A percentile compares a stretch with the other conserved stretches of the same genome.
Evolutionary conservation across 2,329 filamentous ascomycete genomes (phyloP).

Genomic region (Nemania bipapillata): DNA sequence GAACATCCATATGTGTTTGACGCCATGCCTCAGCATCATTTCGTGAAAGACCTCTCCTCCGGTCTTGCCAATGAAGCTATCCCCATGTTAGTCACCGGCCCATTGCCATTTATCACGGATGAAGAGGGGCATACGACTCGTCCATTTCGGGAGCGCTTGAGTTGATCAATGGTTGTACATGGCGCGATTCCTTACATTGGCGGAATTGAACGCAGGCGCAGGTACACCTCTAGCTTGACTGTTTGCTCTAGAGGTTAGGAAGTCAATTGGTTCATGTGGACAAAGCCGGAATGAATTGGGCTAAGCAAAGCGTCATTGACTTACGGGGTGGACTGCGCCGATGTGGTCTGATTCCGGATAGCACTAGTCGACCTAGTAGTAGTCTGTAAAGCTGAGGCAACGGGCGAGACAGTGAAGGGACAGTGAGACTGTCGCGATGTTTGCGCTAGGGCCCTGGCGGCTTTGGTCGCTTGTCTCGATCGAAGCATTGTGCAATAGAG

Average conservation of each 20-base stretch:
- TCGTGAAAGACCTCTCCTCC: slow-evolving; percentile 98
- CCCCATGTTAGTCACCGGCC: slow-evolving; percentile 26
- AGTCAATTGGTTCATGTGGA: slow-evolving; percentile 2
- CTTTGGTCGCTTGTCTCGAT: slow-evolving; percentile 60
- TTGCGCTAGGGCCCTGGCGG: slow-evolving; percentile 58
- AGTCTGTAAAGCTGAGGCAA: slow-evolving; percentile 52
- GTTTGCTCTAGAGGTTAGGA: slow-evolving; percentile 28
- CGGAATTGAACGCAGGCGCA: slow-evolving; percentile 69
- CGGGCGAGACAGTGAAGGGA: slow-evolving; percentile 56
- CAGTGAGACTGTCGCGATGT: slow-evolving; percentile 53
- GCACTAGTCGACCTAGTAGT: slow-evolving; percentile 56
- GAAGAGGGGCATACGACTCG: slow-evolving; percentile 73
- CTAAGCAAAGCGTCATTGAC: slow-evolving; percentile 49
- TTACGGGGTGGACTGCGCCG: slow-evolving; percentile 64
- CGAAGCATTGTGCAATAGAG: slow-evolving; percentile 59
- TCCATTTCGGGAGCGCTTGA: slow-evolving; percentile 73
- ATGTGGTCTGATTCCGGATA: slow-evolving; percentile 62
- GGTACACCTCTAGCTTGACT: slow-evolving; percentile 70
- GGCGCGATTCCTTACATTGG: slow-evolving; percentile 60
- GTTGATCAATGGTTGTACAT: slow-evolving; percentile 76
- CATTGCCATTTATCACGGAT: neutral
- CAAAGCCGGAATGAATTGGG: neutral
- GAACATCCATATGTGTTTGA: slow-evolving; percentile 91
- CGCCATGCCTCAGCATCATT: slow-evolving; percentile 94
- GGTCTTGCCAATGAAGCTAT: slow-evolving; percentile 89